phyloP scores from a whole-genome alignment of 139 green algal genomes.

The Coelastrella sp. region DNA sequence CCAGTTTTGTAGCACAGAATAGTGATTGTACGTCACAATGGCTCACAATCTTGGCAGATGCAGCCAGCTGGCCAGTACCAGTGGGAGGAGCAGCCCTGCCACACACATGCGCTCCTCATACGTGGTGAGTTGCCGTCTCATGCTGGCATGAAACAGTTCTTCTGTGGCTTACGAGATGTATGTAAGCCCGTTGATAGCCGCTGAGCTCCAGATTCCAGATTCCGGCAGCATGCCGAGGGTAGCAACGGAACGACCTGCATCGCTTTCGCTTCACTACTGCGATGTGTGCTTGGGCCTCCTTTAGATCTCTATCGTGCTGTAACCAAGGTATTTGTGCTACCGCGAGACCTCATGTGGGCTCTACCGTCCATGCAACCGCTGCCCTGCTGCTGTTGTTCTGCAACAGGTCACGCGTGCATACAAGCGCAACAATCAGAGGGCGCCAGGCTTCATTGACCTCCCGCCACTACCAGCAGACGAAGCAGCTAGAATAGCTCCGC shows the following conservation, averaged over 20 bases:
- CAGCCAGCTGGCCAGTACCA: not conserved
- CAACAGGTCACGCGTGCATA: constrained; percentile 35
- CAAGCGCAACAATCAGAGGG: constrained; percentile 43
- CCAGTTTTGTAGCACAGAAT: too few species aligned
- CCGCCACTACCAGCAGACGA: not conserved
- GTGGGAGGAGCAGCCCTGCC: constrained; percentile 3
- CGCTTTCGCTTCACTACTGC: not conserved
- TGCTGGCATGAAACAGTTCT: not conserved
- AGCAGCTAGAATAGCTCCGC: not conserved
- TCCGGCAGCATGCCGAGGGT: not conserved
- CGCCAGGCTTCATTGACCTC: constrained; percentile 13
- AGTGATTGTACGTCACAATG: not conserved
- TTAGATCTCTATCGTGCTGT: too few species aligned
- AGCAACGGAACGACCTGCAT: not conserved
- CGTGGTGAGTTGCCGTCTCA: not conserved
- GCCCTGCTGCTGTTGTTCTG: not conserved
- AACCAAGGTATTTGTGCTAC: too few species aligned
- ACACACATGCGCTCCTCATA: constrained; percentile 3
- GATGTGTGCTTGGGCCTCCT: not conserved
- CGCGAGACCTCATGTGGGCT: not conserved
- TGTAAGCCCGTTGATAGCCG: too few species aligned
- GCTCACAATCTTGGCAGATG: not conserved
- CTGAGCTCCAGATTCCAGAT: not conserved
- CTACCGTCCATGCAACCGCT: not conserved
- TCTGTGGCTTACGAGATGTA: not conserved